Percentiles rank a stretch among this genome's conserved stretches.
Conservation (phyloP, 1,139 yeast genomes). For the Groenewaldozyma auringiensis region DNA sequence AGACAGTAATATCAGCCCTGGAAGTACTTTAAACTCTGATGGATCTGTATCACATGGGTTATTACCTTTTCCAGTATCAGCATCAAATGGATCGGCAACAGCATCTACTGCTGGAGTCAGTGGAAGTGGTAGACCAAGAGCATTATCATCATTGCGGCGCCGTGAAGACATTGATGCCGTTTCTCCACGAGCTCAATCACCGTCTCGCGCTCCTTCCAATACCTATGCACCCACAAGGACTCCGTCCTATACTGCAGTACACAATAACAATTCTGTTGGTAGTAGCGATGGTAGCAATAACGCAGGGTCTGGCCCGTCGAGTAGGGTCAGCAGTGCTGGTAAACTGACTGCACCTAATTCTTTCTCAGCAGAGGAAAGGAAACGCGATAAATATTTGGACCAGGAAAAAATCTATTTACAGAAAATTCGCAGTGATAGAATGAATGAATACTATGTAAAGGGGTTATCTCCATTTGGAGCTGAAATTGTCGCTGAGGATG, state of each 20-base stretch:
- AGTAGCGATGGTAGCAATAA: neutral
- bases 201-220: slow-evolving; percentile 23
- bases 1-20: neutral
- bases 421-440: slow-evolving; percentile 53
- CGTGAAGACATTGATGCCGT: slow-evolving; percentile 4
- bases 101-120: slow-evolving; percentile 1
- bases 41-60: neutral
- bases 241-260: slow-evolving; percentile 13
- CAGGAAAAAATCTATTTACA: slow-evolving; percentile 66
- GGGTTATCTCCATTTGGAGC: slow-evolving; percentile 22
- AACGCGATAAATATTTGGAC: slow-evolving; percentile 32
- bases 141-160: slow-evolving; percentile 6
- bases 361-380: slow-evolving; percentile 8
- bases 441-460: slow-evolving; percentile 46
- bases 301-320: neutral
- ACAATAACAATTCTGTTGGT: neutral
- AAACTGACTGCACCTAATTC: slow-evolving; percentile 4
- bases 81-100: neutral
- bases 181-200: slow-evolving; percentile 14
- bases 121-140: slow-evolving; percentile 5
- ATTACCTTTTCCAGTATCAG: neutral
- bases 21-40: neutral
- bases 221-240: slow-evolving; percentile 26
- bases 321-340: slow-evolving; percentile 7
- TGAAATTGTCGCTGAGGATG: slow-evolving; percentile 14